A percentile compares a stretch with the other conserved stretches of the same genome.
Evolutionary conservation across 108 stramenopile species (phyloP).

Genomic region (Schizochytrium sp.): DNA sequence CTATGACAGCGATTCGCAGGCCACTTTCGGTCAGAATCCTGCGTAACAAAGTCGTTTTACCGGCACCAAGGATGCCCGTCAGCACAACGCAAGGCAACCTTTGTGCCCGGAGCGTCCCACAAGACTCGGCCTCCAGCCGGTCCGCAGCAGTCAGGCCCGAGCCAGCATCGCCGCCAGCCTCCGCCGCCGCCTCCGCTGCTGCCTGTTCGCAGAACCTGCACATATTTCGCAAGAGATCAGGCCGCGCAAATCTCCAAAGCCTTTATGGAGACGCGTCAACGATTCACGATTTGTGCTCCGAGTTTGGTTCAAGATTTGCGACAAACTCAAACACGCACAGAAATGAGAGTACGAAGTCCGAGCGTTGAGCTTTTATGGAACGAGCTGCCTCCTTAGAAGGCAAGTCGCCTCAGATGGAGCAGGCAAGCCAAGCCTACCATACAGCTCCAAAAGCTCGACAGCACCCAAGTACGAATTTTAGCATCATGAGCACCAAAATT

Average conservation of each 20-base stretch:
- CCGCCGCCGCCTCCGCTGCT: not conserved
- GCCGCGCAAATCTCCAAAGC: not conserved
- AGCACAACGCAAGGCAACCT: constrained; percentile 73
- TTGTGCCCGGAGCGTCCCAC: constrained; percentile 55
- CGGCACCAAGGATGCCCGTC: constrained; percentile 83
- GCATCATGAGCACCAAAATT: too few relatives aligned
- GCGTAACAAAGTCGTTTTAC: constrained; percentile 98
- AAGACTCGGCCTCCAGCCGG: constrained; percentile 1
- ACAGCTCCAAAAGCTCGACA: too few relatives aligned
- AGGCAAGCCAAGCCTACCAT: too few relatives aligned
- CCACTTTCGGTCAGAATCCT: constrained; percentile 94
- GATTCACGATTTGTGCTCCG: too few relatives aligned
- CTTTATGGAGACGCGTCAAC: too few relatives aligned
- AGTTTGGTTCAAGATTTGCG: too few relatives aligned
- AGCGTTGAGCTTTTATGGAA: too few relatives aligned
- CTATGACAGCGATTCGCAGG: constrained; percentile 93
- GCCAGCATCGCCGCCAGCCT: constrained; percentile 2
- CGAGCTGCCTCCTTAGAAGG: too few relatives aligned
- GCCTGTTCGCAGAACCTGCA: constrained; percentile 58
- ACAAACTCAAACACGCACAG: too few relatives aligned
- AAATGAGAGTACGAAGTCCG: too few relatives aligned
- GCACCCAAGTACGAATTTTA: too few relatives aligned
- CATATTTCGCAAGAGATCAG: not conserved
- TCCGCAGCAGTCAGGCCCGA: not conserved
- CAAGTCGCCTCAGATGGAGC: too few relatives aligned